A percentile compares a stretch with the other conserved stretches of the same genome.
These are phyloP conservation scores for Kuraishia hungarica DNA, from an alignment of 805 yeast species.

Conservation along the genomic window DNA sequence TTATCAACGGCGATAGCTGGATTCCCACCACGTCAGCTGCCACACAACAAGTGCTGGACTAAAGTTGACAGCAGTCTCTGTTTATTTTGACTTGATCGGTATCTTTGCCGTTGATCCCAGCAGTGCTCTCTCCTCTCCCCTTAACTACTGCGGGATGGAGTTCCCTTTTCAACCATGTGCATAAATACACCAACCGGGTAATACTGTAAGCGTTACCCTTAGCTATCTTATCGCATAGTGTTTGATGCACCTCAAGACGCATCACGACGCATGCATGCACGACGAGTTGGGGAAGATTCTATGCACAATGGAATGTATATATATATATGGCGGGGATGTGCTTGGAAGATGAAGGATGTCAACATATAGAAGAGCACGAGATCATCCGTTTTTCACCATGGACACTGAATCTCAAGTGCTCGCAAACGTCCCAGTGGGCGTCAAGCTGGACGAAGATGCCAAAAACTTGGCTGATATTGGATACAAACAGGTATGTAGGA, in stretches of 20 bases:
- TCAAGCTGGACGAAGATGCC: slow-evolving; percentile 20
- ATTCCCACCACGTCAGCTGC: not conserved
- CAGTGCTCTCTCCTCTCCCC: not conserved
- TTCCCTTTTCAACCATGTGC: not conserved
- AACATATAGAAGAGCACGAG: not conserved
- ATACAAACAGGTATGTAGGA: slow-evolving; percentile 32
- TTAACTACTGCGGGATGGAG: not conserved
- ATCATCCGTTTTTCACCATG: not conserved
- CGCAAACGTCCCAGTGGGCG: slow-evolving; percentile 11
- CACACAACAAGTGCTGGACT: not conserved
- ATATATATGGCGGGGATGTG: not conserved
- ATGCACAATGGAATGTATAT: not conserved
- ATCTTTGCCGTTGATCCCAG: not conserved
- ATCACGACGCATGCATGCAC: not conserved
- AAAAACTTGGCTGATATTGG: slow-evolving; percentile 35
- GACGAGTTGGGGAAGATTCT: not conserved
- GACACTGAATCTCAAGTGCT: not conserved
- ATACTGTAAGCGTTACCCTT: not conserved
- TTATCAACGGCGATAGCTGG: not conserved
- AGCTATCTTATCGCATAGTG: not conserved
- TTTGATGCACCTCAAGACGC: not conserved
- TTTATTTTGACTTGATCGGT: not conserved
- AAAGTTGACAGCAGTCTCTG: not conserved
- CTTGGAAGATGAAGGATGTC: not conserved
- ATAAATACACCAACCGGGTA: not conserved